phyloP scores from a whole-genome alignment of 495 filamentous ascomycete species.

The Aspergillus indologenus region DNA sequence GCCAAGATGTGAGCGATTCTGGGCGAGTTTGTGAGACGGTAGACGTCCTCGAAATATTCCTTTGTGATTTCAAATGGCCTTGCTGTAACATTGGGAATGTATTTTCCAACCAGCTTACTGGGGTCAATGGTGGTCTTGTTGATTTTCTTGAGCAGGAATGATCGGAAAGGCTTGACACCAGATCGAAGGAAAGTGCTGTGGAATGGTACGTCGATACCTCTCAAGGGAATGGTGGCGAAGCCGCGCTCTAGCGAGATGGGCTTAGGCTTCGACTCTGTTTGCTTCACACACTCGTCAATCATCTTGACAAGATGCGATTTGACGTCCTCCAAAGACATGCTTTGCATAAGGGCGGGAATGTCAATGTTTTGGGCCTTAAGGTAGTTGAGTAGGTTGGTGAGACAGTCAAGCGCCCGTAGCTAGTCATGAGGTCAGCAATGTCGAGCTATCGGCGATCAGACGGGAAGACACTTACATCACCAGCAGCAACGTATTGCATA shows the following conservation, averaged over 20 bases:
- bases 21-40: constrained; percentile 86
- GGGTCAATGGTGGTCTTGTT: constrained; percentile 97
- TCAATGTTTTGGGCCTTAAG: constrained; percentile 95
- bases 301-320: constrained; percentile 81
- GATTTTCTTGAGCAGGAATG: constrained; percentile 98
- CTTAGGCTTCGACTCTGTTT: constrained; percentile 81
- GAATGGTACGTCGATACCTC: constrained; percentile 98
- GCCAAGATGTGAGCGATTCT: constrained; percentile 86
- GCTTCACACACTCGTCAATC: constrained; percentile 77
- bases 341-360: constrained; percentile 85
- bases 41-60: constrained; percentile 99
- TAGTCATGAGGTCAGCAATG: constrained; percentile 29
- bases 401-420: constrained; percentile 89
- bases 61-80: constrained; percentile 92
- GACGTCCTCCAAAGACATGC: constrained; percentile 76
- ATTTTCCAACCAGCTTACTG: constrained; percentile 93
- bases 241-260: constrained; percentile 88
- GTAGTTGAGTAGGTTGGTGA: constrained; percentile 89
- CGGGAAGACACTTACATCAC: constrained; percentile 55
- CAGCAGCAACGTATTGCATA: constrained; percentile 97
- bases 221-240: constrained; percentile 94
- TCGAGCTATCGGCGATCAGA: neutral
- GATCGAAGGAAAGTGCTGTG: constrained; percentile 96
- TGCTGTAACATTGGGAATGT: constrained; percentile 98
- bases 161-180: constrained; percentile 97